Evolutionary conservation across 2,329 filamentous ascomycete species (phyloP).

Genomic region (Sporothrix euskadiensis): DNA sequence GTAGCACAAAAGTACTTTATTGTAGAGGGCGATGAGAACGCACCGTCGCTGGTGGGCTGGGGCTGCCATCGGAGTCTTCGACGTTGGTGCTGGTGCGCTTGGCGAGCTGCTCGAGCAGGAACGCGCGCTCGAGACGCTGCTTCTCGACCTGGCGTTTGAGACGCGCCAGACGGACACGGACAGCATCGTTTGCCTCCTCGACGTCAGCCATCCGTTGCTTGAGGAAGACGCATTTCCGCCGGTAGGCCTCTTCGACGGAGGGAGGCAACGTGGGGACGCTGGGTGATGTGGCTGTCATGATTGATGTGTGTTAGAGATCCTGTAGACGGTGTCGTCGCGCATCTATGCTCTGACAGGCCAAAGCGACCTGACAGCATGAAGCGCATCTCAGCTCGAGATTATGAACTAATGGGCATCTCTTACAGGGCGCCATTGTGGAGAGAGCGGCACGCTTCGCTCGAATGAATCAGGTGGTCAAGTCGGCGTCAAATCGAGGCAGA

Average conservation of each 20-base stretch:
- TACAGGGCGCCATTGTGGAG: slow-evolving; percentile 31
- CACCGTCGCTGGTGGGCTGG: slow-evolving; percentile 77
- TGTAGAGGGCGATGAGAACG: slow-evolving; percentile 37
- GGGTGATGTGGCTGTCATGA: slow-evolving; percentile 12
- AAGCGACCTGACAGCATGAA: neutral
- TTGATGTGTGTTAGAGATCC: neutral
- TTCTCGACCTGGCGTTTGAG: slow-evolving; percentile 87
- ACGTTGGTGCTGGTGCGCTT: slow-evolving; percentile 73
- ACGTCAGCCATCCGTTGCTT: slow-evolving; percentile 90
- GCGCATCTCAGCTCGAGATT: neutral
- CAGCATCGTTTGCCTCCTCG: slow-evolving; percentile 85
- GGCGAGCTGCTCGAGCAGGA: slow-evolving; percentile 70
- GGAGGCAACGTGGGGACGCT: slow-evolving; percentile 65
- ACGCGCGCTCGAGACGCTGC: slow-evolving; percentile 81
- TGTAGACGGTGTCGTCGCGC: neutral
- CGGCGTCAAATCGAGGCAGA: neutral
- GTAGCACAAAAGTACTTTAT: neutral
- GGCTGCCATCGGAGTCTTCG: slow-evolving; percentile 76
- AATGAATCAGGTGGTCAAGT: slow-evolving; percentile 13
- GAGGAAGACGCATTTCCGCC: slow-evolving; percentile 92
- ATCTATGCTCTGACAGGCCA: neutral
- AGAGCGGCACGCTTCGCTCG: slow-evolving; percentile 11
- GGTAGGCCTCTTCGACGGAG: slow-evolving; percentile 93
- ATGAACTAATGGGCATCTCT: slow-evolving; percentile 12
- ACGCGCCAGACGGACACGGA: slow-evolving; percentile 73